Conservation (phyloP, 352 stramenopile species). For the Pythium monospermum region DNA sequence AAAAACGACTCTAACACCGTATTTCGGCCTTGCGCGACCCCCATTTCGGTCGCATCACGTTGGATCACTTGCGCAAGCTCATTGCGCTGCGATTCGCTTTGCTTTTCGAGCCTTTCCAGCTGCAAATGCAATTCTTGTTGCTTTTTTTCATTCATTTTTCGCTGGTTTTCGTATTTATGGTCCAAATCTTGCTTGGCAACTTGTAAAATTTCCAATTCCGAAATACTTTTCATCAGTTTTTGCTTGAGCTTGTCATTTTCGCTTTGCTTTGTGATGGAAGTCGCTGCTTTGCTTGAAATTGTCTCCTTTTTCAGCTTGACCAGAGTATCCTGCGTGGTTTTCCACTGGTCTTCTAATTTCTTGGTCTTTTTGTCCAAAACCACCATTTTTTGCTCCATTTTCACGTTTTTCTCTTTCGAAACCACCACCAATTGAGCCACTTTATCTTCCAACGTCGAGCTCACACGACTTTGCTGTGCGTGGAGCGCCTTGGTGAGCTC, state of each 20-base stretch:
- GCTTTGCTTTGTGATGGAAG: slow-evolving; percentile 17
- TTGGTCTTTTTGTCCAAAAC: slow-evolving; percentile 53
- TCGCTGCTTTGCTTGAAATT: slow-evolving; percentile 21
- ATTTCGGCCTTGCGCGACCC: slow-evolving; percentile 56
- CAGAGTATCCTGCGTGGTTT: slow-evolving; percentile 38
- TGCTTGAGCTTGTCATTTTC: slow-evolving; percentile 44
- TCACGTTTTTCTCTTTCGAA: slow-evolving; percentile 41
- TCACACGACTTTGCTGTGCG: slow-evolving; percentile 39
- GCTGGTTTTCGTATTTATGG: slow-evolving; percentile 35
- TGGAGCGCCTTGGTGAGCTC: slow-evolving; percentile 56
- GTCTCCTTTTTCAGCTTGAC: slow-evolving; percentile 36
- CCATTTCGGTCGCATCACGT: slow-evolving; percentile 58
- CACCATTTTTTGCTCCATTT: slow-evolving; percentile 48
- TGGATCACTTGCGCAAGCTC: slow-evolving; percentile 56
- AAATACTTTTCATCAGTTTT: slow-evolving; percentile 38
- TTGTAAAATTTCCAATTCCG: slow-evolving; percentile 31
- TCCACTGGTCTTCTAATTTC: slow-evolving; percentile 44
- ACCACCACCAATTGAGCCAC: slow-evolving; percentile 34
- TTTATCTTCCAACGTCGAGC: slow-evolving; percentile 47
- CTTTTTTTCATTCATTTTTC: slow-evolving; percentile 46
- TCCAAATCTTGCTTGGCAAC: slow-evolving; percentile 12
- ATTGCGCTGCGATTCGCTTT: slow-evolving; percentile 42
- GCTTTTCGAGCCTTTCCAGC: slow-evolving; percentile 39
- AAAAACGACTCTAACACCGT: slow-evolving; percentile 55
- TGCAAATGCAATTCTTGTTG: slow-evolving; percentile 43